Percentiles rank a stretch among this genome's conserved stretches.
Conservation (phyloP, 116 monocot species). For the Trichopus zeylanicus region DNA sequence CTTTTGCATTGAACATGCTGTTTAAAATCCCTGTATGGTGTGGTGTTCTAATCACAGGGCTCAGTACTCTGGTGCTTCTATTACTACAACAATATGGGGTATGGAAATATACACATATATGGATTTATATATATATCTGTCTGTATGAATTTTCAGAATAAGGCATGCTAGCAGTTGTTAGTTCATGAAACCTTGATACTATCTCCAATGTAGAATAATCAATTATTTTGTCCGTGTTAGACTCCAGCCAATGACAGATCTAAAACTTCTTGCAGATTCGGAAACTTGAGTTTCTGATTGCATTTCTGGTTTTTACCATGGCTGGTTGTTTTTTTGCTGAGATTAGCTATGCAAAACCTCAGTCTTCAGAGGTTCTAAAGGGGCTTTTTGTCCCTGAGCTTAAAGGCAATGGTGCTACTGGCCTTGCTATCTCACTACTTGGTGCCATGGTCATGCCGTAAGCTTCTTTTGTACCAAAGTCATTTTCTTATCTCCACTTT, state of each 20-base stretch:
- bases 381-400: conserved; percentile 90
- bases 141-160: too few species aligned
- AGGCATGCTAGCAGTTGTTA: too few species aligned
- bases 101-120: too few species aligned
- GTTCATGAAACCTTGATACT: too few species aligned
- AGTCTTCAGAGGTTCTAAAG: conserved; percentile 52
- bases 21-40: conserved; percentile 86
- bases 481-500: not conserved
- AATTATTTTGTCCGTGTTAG: too few species aligned
- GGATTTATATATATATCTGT: too few species aligned
- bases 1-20: conserved; percentile 93
- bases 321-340: conserved; percentile 77
- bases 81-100: conserved; percentile 96
- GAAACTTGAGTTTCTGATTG: conserved; percentile 84
- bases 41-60: conserved; percentile 87
- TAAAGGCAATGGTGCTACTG: conserved; percentile 92
- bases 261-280: conserved; percentile 48
- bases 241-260: not conserved
- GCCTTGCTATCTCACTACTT: conserved; percentile 86
- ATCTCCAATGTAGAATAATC: too few species aligned
- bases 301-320: conserved; percentile 69
- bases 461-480: conserved; percentile 22
- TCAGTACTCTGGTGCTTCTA: conserved; percentile 80
- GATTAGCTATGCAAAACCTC: conserved; percentile 78
- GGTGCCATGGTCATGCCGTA: conserved; percentile 99